Evolutionary conservation across 2,329 filamentous ascomycete genomes (phyloP).

Genomic region (Alternaria atra): DNA sequence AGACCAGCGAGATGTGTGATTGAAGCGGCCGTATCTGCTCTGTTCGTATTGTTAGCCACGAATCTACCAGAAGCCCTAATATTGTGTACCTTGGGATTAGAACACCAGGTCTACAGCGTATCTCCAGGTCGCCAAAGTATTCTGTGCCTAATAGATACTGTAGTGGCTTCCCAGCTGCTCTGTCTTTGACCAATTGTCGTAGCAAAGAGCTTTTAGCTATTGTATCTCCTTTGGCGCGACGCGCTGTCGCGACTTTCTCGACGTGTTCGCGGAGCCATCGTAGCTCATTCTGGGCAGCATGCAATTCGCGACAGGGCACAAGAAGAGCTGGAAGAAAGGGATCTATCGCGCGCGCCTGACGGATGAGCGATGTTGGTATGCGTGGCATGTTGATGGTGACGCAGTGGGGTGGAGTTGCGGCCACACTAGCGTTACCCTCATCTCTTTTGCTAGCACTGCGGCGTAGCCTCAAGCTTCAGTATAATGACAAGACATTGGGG

Average conservation of each 20-base stretch:
- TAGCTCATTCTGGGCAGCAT: constrained; percentile 73
- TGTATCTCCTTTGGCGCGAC: constrained; percentile 27
- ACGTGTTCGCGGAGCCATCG: constrained; percentile 75
- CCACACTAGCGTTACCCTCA: constrained; percentile 7
- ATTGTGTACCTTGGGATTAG: constrained; percentile 76
- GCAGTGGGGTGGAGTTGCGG: constrained; percentile 4
- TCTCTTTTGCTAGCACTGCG: neutral
- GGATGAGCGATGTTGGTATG: constrained; percentile 66
- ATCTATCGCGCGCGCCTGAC: constrained; percentile 63
- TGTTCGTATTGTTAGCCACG: constrained; percentile 32
- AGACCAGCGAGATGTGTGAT: constrained; percentile 42
- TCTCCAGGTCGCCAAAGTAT: constrained; percentile 84
- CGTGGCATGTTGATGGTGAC: constrained; percentile 59
- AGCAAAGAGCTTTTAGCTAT: constrained; percentile 33
- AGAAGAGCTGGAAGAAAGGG: constrained; percentile 69
- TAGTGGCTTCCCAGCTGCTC: constrained; percentile 74
- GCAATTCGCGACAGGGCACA: constrained; percentile 68
- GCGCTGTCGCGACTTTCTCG: constrained; percentile 33
- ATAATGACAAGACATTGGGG: neutral
- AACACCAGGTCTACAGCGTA: constrained; percentile 78
- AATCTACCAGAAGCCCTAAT: neutral
- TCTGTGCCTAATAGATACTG: constrained; percentile 91
- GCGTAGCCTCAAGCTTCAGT: neutral
- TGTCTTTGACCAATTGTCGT: constrained; percentile 39
- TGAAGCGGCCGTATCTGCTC: constrained; percentile 59